phyloP scores from a whole-genome alignment of 2,329 filamentous ascomycete genomes.

The Bipolaris victoriae region DNA sequence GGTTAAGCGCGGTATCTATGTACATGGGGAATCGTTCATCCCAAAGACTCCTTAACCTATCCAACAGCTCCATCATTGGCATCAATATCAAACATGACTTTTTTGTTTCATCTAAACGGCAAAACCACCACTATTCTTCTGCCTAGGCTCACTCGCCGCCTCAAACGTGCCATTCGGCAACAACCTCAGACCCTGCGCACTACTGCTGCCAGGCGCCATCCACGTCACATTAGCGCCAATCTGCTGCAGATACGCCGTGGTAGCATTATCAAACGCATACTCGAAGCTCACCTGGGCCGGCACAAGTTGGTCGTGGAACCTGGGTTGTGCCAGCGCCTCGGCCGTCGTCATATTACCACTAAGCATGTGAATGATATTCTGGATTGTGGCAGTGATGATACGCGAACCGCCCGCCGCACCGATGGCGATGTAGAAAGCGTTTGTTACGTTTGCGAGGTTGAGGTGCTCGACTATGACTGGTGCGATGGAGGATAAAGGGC shows the following conservation, averaged over 20 bases:
- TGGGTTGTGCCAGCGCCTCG: slow-evolving; percentile 68
- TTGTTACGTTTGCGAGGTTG: slow-evolving; percentile 56
- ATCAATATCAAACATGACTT: no score
- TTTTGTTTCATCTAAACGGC: slow-evolving; percentile 50
- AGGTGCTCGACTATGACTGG: slow-evolving; percentile 74
- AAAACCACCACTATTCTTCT: slow-evolving; percentile 71
- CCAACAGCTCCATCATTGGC: neutral
- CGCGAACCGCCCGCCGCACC: slow-evolving; percentile 81
- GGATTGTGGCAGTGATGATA: slow-evolving; percentile 81
- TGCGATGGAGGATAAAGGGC: slow-evolving; percentile 81
- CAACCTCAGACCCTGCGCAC: slow-evolving; percentile 72
- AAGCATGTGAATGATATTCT: slow-evolving; percentile 74
- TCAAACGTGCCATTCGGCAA: slow-evolving; percentile 73
- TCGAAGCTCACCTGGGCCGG: slow-evolving; percentile 74
- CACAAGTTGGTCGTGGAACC: slow-evolving; percentile 82
- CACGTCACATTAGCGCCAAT: slow-evolving; percentile 75
- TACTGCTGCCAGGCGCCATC: slow-evolving; percentile 67
- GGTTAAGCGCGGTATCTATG: no score
- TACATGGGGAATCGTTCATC: no score
- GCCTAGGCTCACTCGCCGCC: slow-evolving; percentile 77
- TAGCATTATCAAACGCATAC: slow-evolving; percentile 68
- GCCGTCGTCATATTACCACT: slow-evolving; percentile 66
- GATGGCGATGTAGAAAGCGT: slow-evolving; percentile 67
- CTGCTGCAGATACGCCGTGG: slow-evolving; percentile 66
- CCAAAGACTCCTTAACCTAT: neutral